phyloP scores from a whole-genome alignment of 2,329 filamentous ascomycete genomes.

The Plenodomus biglobosus region DNA sequence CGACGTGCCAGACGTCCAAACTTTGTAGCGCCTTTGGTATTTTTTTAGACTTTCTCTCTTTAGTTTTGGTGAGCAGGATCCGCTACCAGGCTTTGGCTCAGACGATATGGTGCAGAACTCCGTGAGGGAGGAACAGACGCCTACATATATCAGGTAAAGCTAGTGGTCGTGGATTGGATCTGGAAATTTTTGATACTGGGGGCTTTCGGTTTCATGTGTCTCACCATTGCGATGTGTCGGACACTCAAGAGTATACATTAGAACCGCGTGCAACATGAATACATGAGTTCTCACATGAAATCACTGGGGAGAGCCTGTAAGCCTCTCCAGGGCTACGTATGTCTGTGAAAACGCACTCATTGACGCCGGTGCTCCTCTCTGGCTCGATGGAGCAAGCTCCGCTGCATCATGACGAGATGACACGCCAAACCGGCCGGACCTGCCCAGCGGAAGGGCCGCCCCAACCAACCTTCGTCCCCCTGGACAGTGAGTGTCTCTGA shows the following conservation, averaged over 20 bases:
- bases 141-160: neutral
- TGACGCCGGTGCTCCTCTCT: neutral
- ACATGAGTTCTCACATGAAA: too few relatives aligned
- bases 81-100: neutral
- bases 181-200: too few relatives aligned
- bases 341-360: neutral
- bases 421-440: neutral
- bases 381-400: neutral
- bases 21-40: neutral
- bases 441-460: neutral
- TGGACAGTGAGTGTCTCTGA: neutral
- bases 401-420: neutral
- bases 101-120: neutral
- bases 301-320: too few relatives aligned
- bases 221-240: too few relatives aligned
- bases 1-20: neutral
- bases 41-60: constrained; percentile 17
- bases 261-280: too few relatives aligned
- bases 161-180: neutral
- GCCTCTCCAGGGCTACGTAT: too few relatives aligned
- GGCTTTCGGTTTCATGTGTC: neutral
- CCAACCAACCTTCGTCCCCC: neutral
- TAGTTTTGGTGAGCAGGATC: constrained; percentile 19
- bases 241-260: too few relatives aligned
- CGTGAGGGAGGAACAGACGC: neutral